Conservation (phyloP, 768 basidiomycete species). For the Suillus americanus region DNA sequence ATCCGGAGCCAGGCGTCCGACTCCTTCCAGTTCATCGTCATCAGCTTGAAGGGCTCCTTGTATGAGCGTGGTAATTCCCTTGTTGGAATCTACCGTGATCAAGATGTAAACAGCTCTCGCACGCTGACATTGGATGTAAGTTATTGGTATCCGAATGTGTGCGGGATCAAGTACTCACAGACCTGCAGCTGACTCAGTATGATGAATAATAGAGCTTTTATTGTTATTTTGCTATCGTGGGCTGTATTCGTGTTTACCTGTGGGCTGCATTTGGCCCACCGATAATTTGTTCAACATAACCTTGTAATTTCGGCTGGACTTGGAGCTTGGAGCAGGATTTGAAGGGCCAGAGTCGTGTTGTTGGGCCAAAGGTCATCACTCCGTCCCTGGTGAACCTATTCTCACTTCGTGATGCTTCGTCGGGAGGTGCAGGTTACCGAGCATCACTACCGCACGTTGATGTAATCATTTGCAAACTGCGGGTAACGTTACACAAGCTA, state of each 20-base stretch:
- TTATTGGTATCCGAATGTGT: conserved; percentile 1
- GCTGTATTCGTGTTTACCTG: neutral
- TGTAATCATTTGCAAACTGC: neutral
- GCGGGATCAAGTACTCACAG: neutral
- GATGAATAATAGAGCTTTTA: conserved; percentile 41
- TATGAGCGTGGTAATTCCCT: conserved; percentile 89
- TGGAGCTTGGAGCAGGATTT: neutral
- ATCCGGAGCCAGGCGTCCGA: conserved; percentile 83
- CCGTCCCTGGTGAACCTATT: neutral
- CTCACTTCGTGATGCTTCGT: neutral
- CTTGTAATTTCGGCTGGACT: neutral
- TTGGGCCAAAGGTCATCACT: neutral
- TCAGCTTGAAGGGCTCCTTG: conserved; percentile 91
- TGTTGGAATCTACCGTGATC: conserved; percentile 93
- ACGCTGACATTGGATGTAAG: conserved; percentile 89
- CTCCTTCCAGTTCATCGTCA: conserved; percentile 93
- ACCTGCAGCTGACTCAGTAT: conserved; percentile 56
- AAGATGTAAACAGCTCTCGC: conserved; percentile 89
- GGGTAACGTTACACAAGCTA: neutral
- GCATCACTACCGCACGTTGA: neutral
- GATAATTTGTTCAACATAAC: neutral
- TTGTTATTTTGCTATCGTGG: conserved; percentile 2
- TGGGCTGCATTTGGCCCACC: neutral
- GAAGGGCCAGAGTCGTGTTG: neutral
- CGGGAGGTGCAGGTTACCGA: neutral